Percentiles rank a stretch among this genome's conserved stretches.
These are phyloP conservation scores for Teratosphaeria viscida DNA, from an alignment of 2,329 filamentous ascomycete genomes.

Conservation along the genomic window DNA sequence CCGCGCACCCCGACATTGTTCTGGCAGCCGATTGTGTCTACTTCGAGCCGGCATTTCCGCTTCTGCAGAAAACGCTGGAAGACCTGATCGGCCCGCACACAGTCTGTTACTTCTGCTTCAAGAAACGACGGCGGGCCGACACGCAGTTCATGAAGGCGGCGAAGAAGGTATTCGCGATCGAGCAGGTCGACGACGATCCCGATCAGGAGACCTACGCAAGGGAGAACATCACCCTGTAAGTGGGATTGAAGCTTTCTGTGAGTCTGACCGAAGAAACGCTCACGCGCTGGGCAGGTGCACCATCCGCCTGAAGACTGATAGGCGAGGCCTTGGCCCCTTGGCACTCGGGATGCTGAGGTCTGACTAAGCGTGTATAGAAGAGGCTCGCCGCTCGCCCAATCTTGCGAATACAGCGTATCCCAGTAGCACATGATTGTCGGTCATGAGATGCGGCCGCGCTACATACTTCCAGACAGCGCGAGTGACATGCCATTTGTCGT, in stretches of 20 bases:
- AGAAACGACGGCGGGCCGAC: slow-evolving; percentile 69
- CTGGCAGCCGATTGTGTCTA: slow-evolving; percentile 97
- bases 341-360: neutral
- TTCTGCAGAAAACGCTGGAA: slow-evolving; percentile 68
- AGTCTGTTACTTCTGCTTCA: slow-evolving; percentile 85
- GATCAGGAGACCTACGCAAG: slow-evolving; percentile 35
- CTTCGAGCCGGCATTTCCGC: slow-evolving; percentile 88
- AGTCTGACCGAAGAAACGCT: neutral
- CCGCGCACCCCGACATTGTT: slow-evolving; percentile 59
- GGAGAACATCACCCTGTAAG: slow-evolving; percentile 43
- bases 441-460: neutral
- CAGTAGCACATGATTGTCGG: neutral
- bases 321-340: neutral
- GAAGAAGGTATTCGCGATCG: slow-evolving; percentile 39
- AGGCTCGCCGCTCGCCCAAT: neutral
- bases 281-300: slow-evolving; percentile 4
- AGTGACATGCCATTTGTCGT: neutral
- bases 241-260: neutral
- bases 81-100: slow-evolving; percentile 57
- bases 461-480: neutral
- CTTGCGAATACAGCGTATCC: neutral
- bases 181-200: slow-evolving; percentile 38
- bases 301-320: slow-evolving; percentile 2
- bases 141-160: slow-evolving; percentile 42
- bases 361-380: neutral